Evolutionary conservation across 192 early-diverging fungal genomes (phyloP).

Genomic region (Podila epicladia): DNA sequence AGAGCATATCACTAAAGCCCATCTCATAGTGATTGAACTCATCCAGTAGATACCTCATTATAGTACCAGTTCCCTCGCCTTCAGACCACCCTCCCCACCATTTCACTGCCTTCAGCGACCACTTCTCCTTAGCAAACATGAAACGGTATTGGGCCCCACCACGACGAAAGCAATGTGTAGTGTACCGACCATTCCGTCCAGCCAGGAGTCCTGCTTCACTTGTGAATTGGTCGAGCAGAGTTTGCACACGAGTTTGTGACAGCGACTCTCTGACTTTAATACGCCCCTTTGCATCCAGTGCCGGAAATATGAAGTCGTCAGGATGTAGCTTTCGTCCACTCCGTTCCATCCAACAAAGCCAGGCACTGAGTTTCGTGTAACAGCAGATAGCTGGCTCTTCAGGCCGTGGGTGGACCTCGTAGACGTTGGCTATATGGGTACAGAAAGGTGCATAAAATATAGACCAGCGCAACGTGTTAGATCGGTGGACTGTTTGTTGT

Average conservation of each 20-base stretch:
- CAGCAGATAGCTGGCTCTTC: not conserved
- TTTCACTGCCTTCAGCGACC: not conserved
- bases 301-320: not conserved
- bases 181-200: not conserved
- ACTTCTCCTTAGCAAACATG: not conserved
- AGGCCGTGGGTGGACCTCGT: not conserved
- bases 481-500: too few species aligned
- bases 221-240: not conserved
- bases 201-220: not conserved
- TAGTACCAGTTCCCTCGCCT: not conserved
- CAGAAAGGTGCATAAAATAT: too few species aligned
- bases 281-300: not conserved
- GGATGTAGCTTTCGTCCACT: not conserved
- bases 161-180: not conserved
- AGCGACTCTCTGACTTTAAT: not conserved
- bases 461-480: too few species aligned
- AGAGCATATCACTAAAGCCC: not conserved
- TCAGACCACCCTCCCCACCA: not conserved
- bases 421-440: not conserved
- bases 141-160: not conserved
- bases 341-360: not conserved
- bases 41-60: not conserved
- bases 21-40: not conserved
- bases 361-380: not conserved
- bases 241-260: not conserved